phyloP scores from a whole-genome alignment of 768 basidiomycete genomes.

The Boletus pseudopeckii region DNA sequence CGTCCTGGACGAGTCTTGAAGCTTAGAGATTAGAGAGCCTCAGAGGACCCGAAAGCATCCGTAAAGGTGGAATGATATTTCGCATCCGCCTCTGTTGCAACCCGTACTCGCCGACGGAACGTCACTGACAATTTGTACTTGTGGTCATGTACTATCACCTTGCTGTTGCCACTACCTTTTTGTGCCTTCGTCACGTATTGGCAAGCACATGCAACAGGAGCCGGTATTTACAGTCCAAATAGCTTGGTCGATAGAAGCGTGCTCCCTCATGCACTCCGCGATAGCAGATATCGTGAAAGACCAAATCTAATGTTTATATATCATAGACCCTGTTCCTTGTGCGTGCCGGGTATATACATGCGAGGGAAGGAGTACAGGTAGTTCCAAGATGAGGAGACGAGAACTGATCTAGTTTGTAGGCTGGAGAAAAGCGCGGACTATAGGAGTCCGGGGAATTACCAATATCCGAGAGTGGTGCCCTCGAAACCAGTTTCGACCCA shows the following conservation, averaged over 20 bases:
- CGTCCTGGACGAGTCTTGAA: slow-evolving; percentile 1
- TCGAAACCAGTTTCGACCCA: slow-evolving; percentile 22
- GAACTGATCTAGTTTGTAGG: neutral
- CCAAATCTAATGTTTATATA: neutral
- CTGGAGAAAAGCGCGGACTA: neutral
- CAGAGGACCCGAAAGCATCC: too few relatives aligned
- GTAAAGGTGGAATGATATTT: neutral
- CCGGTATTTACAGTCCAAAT: too few relatives aligned
- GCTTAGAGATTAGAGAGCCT: neutral
- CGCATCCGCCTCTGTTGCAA: neutral
- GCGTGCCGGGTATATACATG: neutral
- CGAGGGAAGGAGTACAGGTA: neutral
- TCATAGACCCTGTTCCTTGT: neutral
- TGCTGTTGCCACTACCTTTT: neutral
- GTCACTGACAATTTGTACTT: neutral
- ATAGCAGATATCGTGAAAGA: neutral
- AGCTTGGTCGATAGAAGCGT: too few relatives aligned
- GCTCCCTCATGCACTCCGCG: too few relatives aligned
- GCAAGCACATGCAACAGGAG: neutral
- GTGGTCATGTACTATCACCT: neutral
- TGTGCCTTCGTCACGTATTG: neutral
- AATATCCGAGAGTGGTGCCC: slow-evolving; percentile 13
- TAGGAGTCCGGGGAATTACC: slow-evolving; percentile 7
- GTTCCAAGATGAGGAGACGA: neutral
- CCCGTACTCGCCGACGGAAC: neutral